A percentile compares a stretch with the other conserved stretches of the same genome.
These are phyloP conservation scores for Beauveria sp. DNA, from an alignment of 2,329 filamentous ascomycete genomes.

Conservation along the genomic window DNA sequence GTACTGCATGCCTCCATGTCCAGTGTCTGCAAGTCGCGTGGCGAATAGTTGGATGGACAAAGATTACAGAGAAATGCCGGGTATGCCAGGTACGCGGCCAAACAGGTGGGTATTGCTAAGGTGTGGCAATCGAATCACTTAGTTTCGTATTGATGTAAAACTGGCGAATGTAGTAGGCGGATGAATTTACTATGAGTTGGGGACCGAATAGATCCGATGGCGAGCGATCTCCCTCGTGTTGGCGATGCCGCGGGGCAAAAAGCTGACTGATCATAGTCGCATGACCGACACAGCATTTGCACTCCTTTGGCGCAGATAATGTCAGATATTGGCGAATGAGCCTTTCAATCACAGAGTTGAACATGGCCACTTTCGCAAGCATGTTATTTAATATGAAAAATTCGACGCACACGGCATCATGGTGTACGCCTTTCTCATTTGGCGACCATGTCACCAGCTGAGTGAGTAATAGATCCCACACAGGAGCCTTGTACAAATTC, in stretches of 20 bases:
- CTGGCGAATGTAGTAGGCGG: not conserved
- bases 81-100: not conserved
- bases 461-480: no score
- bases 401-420: not conserved
- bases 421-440: no score
- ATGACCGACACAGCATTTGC: not conserved
- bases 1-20: constrained; percentile 55
- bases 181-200: not conserved
- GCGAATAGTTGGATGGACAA: not conserved
- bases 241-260: constrained; percentile 9
- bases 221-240: constrained; percentile 1
- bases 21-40: not conserved
- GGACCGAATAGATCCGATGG: not conserved
- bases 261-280: constrained; percentile 5
- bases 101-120: not conserved
- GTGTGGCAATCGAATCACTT: no score
- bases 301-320: not conserved
- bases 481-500: no score
- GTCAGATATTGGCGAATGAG: not conserved
- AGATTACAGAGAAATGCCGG: no score
- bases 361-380: not conserved
- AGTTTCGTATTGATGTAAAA: not conserved
- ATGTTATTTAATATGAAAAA: not conserved
- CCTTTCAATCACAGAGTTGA: not conserved
- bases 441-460: no score